A percentile compares a stretch with the other conserved stretches of the same genome.
phyloP scores from a whole-genome alignment of 2,329 filamentous ascomycete genomes.

The Plenodomus biglobosus region DNA sequence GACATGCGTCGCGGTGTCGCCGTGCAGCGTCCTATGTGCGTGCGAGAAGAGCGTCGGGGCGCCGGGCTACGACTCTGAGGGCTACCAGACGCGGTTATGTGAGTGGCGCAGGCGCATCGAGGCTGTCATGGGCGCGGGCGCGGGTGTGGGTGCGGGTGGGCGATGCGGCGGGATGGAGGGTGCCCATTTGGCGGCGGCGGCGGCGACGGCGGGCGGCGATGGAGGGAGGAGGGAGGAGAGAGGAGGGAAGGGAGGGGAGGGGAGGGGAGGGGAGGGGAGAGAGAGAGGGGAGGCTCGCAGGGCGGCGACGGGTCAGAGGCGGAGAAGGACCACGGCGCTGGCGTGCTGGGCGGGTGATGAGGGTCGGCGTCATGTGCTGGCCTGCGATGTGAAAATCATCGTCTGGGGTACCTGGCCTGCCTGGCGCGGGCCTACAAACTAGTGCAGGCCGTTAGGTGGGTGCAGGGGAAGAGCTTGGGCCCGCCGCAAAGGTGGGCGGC shows the following conservation, averaged over 20 bases:
- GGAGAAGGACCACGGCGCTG: neutral
- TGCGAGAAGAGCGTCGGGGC: slow-evolving; percentile 4
- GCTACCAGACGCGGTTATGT: neutral
- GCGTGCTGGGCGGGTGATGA: slow-evolving; percentile 3
- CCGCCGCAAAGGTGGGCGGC: slow-evolving; percentile 18
- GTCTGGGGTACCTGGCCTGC: slow-evolving; percentile 12
- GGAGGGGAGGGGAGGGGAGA: neutral
- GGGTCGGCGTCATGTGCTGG: neutral
- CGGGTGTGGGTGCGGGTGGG: slow-evolving; percentile 14
- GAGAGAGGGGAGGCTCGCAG: neutral
- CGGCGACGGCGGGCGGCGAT: neutral
- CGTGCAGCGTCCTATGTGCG: slow-evolving; percentile 1
- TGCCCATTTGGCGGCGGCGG: slow-evolving; percentile 16
- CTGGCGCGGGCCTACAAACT: no score
- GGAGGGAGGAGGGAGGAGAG: slow-evolving; percentile 2
- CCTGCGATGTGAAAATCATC: slow-evolving; percentile 10
- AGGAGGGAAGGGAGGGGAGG: neutral
- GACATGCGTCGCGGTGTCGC: slow-evolving; percentile 37
- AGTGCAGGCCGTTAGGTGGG: no score
- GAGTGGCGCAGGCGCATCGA: slow-evolving; percentile 19
- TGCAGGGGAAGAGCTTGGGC: slow-evolving; percentile 10
- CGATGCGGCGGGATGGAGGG: slow-evolving; percentile 17
- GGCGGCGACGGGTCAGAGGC: neutral
- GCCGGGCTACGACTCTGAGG: slow-evolving; percentile 2
- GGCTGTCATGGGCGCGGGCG: slow-evolving; percentile 18